These are phyloP conservation scores for Fraxinus sp. DNA, from an alignment of 305 asterid genomes.

Conservation along the genomic window DNA sequence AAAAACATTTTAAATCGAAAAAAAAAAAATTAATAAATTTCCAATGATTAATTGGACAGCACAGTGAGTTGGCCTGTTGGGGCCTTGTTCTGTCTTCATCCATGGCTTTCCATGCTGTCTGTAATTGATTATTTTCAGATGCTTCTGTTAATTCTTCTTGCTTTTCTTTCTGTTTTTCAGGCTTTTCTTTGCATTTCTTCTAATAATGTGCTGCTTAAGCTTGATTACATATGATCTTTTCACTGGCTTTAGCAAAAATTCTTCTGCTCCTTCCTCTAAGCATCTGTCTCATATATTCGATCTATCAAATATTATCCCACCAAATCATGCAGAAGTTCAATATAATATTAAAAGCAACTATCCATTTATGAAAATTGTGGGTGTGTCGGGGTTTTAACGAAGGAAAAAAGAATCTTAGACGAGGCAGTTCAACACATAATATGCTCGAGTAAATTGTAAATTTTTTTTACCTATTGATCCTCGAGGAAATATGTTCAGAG, in stretches of 20 bases:
- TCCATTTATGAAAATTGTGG: not conserved
- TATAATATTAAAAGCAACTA: not conserved
- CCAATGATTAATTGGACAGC: constrained; percentile 42
- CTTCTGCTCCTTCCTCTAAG: constrained; percentile 93
- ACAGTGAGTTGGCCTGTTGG: constrained; percentile 46
- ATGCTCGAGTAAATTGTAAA: not conserved
- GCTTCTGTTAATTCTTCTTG: constrained; percentile 1
- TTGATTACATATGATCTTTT: constrained; percentile 69
- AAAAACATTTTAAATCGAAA: not conserved
- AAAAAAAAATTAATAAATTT: constrained; percentile 13
- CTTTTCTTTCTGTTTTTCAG: constrained; percentile 11
- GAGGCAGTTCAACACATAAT: not conserved
- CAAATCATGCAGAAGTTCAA: not conserved
- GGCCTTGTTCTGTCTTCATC: constrained; percentile 69
- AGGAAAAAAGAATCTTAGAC: not conserved
- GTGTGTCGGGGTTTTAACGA: not conserved
- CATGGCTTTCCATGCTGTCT: constrained; percentile 43
- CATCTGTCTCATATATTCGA: constrained; percentile 43
- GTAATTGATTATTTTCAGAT: not conserved
- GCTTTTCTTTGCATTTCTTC: constrained; percentile 37
- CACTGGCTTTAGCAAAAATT: constrained; percentile 83
- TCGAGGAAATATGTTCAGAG: constrained; percentile 88
- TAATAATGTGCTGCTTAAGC: constrained; percentile 81
- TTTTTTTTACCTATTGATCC: constrained; percentile 61
- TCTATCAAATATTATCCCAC: not conserved